Conservation (phyloP, 192 early-diverging fungal species). For the Phycomyces nitens region DNA sequence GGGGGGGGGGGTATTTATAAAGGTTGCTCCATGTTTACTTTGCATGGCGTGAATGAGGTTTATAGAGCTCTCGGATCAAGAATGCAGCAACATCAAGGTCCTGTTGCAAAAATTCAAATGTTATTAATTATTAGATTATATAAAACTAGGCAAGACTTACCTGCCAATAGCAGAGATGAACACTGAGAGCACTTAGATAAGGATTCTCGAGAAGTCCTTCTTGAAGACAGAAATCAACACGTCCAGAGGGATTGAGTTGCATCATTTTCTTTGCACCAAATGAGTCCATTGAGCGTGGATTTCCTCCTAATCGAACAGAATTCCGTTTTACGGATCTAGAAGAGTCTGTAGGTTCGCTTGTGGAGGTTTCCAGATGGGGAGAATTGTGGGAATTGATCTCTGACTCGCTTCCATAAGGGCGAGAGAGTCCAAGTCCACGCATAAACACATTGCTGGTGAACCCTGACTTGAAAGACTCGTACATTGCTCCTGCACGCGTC, state of each 20-base stretch:
- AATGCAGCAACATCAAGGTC: constrained; percentile 36
- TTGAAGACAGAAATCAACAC: constrained; percentile 52
- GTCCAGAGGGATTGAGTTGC: constrained; percentile 45
- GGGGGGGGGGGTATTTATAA: too few species aligned
- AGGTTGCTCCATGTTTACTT: not conserved
- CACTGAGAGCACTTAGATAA: constrained; percentile 41
- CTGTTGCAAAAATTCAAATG: not conserved
- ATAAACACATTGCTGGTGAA: constrained; percentile 51
- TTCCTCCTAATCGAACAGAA: too few species aligned
- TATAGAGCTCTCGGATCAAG: constrained; percentile 25
- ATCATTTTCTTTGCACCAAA: constrained; percentile 35
- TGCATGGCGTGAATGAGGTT: not conserved
- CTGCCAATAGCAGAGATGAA: constrained; percentile 33
- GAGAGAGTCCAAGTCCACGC: constrained; percentile 36
- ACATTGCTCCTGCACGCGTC: constrained; percentile 61
- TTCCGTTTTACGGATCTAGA: too few species aligned
- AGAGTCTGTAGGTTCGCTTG: too few species aligned
- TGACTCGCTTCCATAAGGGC: not conserved
- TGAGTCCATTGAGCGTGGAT: not conserved
- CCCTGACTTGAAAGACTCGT: constrained; percentile 50
- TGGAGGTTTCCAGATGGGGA: too few species aligned
- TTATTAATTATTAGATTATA: too few species aligned
- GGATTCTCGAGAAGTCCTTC: constrained; percentile 45
- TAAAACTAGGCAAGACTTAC: not conserved
- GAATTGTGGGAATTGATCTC: too few species aligned